These are phyloP conservation scores for Cutaneotrichosporon cyanovorans DNA, from an alignment of 1,284 basidiomycete genomes.

Conservation along the genomic window DNA sequence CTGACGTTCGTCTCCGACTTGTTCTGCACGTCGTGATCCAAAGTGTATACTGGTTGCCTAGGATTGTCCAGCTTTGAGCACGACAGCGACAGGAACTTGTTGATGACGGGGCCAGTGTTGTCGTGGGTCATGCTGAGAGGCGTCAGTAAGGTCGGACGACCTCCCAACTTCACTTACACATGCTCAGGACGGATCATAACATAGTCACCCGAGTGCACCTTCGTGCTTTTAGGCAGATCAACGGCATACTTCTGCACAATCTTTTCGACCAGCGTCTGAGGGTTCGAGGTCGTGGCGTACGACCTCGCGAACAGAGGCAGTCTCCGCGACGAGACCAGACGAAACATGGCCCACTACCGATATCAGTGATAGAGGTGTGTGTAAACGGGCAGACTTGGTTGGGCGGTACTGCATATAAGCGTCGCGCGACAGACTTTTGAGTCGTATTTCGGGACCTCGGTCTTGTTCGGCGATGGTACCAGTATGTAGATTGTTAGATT, in stretches of 20 bases:
- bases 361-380: too few species aligned
- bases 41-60: slow-evolving; percentile 74
- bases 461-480: too few species aligned
- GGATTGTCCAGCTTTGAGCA: slow-evolving; percentile 78
- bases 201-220: slow-evolving; percentile 92
- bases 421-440: not conserved
- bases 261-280: slow-evolving; percentile 94
- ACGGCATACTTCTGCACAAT: slow-evolving; percentile 96
- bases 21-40: slow-evolving; percentile 99
- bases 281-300: slow-evolving; percentile 43
- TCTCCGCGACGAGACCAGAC: not conserved
- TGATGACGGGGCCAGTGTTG: slow-evolving; percentile 96
- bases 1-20: slow-evolving; percentile 84
- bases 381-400: too few species aligned
- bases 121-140: slow-evolving; percentile 79
- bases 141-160: not conserved
- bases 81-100: slow-evolving; percentile 92
- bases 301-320: slow-evolving; percentile 2
- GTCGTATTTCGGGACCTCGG: not conserved
- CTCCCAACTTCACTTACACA: slow-evolving; percentile 51
- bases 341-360: too few species aligned
- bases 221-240: slow-evolving; percentile 65
- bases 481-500: not conserved
- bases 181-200: slow-evolving; percentile 97
- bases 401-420: too few species aligned